Base-by-base conservation (phyloP, 495 filamentous ascomycete genomes). In the Rusavskia elegans region DNA sequence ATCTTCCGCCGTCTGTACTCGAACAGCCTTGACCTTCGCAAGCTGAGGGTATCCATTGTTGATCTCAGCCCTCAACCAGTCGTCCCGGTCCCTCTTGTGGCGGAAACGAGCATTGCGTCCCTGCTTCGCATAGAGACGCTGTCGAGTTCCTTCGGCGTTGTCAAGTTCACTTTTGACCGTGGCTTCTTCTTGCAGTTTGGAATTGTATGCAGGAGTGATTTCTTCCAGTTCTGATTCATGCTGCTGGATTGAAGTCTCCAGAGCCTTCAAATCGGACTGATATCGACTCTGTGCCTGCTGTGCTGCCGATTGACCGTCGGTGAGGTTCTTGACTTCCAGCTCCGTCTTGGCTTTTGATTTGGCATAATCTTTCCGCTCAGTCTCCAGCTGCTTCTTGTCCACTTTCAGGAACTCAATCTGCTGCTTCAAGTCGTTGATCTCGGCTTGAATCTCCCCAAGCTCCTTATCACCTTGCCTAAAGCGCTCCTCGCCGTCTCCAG, bases 91-190 rank as follows among this genome's bases (percentile, higher is more conserved):
- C 3, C 75, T 78, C 66, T 94, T 95, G 60, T 76, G 90, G 61
- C 77, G 84, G 68, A 94, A 97, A 51, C 85, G 83, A 30, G 82
- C 80, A 61, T 84, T 87, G n/a, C 89, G 81, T 38, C 87, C 85
- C 66, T 97, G 93, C 65, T 99, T 99, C 46, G 85, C 87, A 59
- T 95, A 89, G 16, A 99, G 72, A 25, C 89, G 81, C 57, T 84
- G 83, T 39, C 87, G 73, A 1, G 73, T 76, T 8, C 80, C 81
- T 62, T 92, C 84, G 5, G 86, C 86, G 37, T 83, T 74, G 19
- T 83, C 81, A 4, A 96, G 73, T 44, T 84, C 76, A 30, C 80
- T 64, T 57, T 79, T 83, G 30, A 88, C 69, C 5, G 70, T 68
- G 13, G 72, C 71, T 61, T 97, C 92, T 50, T 92, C 73, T 35